These are phyloP conservation scores for Phytophthora sp. DNA, from an alignment of 352 stramenopile species.

Conservation along the genomic window DNA sequence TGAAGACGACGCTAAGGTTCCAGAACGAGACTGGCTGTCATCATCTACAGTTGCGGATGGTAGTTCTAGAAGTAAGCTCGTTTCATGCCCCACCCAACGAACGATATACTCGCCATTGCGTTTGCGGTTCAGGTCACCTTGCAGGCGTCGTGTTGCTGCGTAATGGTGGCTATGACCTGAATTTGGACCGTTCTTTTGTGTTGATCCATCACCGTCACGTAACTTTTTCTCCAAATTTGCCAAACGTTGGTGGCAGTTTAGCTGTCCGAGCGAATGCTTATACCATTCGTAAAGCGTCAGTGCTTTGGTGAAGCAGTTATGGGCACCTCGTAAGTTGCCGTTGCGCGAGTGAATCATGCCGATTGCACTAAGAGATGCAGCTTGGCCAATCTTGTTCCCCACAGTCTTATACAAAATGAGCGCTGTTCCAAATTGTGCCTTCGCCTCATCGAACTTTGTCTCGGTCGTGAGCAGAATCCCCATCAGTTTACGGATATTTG, in stretches of 20 bases:
- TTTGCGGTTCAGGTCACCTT: slow-evolving; percentile 85
- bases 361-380: slow-evolving; percentile 74
- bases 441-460: slow-evolving; percentile 85
- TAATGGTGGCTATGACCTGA: slow-evolving; percentile 81
- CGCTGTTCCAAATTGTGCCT: slow-evolving; percentile 77
- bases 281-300: slow-evolving; percentile 86
- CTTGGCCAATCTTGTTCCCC: slow-evolving; percentile 79
- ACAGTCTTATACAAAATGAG: slow-evolving; percentile 80
- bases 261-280: slow-evolving; percentile 75
- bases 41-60: slow-evolving; percentile 50
- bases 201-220: slow-evolving; percentile 65
- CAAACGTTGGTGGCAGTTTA: slow-evolving; percentile 84
- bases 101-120: slow-evolving; percentile 83
- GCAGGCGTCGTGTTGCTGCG: slow-evolving; percentile 68
- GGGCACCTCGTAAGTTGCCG: slow-evolving; percentile 72
- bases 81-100: slow-evolving; percentile 83
- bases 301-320: slow-evolving; percentile 84
- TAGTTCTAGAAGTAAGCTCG: slow-evolving; percentile 78
- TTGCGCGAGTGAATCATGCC: slow-evolving; percentile 86
- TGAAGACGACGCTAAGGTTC: slow-evolving; percentile 19
- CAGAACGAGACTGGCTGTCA: slow-evolving; percentile 42
- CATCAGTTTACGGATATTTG: slow-evolving; percentile 82
- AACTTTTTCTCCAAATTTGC: slow-evolving; percentile 88
- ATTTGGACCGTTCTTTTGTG: slow-evolving; percentile 59
- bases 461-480: slow-evolving; percentile 79